Base-by-base conservation (phyloP, 495 filamentous ascomycete species). In the Penicillium macrosclerotiorum region DNA sequence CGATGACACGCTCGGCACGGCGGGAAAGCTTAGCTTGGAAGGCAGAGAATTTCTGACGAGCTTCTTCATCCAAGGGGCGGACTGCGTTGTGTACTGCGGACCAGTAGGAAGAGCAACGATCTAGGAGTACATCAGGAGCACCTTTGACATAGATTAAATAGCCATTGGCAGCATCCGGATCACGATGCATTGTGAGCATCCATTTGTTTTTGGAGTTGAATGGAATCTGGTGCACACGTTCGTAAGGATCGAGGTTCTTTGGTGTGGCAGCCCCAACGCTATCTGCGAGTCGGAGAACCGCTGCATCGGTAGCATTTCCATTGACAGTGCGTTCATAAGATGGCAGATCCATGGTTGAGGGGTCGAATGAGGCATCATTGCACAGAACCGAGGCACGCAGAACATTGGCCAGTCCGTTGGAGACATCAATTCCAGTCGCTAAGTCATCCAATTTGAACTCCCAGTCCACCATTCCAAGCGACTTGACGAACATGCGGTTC, bases 161-260 rank as follows among this genome's bases (percentile, higher is more conserved):
- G 16, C 41, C 57, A 12, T 45, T 42, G 14, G 34, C 20, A 6
- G 18, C 9, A 20, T 19, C 30, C 0, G 56, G 59, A 13, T 56
- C 49, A 18, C 43, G 45, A 25, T 68, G 62, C 41, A 68, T 41
- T 5, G 62, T 70, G 8, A 68, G 50, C 68, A 72, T 72, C 65
- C 67, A 89, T 57, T 89, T 90, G 58, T 88, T 88, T 68, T 87
- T 87, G 55, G 79, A 83, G 59, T 89, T 90, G 67, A 90, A 89
- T 0, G 80, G 80, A 5, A 88, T 65, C 49, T 87, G 77, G 60
- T 80, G 85, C 5, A 79, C 71, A 29, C 77, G 80, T 32, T 76
- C 72, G 73, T 78, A 84, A 13, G 45, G 34, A 9, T 43, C 47
- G 3, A 64, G 45, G 27, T 70, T 59, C 13, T 68, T 63, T 9